phyloP scores from a whole-genome alignment of 345 rosid species.

The Lepidium aucheri region DNA sequence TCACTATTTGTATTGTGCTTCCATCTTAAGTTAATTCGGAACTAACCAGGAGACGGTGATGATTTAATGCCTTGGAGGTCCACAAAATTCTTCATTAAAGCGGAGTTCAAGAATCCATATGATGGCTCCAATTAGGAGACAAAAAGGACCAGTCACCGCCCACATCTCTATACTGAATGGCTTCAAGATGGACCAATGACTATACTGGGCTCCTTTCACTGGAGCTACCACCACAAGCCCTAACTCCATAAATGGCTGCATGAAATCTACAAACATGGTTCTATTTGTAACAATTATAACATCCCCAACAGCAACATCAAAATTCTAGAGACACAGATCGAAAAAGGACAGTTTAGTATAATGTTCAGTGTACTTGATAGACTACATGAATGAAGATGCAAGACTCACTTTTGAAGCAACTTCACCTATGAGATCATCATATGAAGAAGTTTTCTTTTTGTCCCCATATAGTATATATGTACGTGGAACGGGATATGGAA shows the following conservation, averaged over 20 bases:
- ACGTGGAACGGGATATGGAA: conserved; percentile 77
- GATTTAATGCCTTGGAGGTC: conserved; percentile 78
- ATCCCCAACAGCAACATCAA: conserved; percentile 86
- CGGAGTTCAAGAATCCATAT: conserved; percentile 98
- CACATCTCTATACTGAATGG: conserved; percentile 86
- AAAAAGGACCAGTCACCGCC: conserved; percentile 70
- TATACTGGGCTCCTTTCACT: conserved; percentile 56
- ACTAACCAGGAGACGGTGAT: conserved; percentile 76
- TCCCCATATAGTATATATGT: conserved; percentile 53
- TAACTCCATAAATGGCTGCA: conserved; percentile 82
- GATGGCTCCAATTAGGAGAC: conserved; percentile 78
- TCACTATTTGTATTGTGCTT: not conserved
- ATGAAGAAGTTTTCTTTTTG: conserved; percentile 54
- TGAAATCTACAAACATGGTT: conserved; percentile 77
- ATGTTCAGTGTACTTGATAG: not conserved
- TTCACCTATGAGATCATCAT: conserved; percentile 44
- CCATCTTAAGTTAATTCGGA: not conserved
- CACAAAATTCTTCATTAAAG: conserved; percentile 71
- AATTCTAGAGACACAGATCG: conserved; percentile 40
- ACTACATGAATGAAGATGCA: not conserved
- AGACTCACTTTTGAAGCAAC: conserved; percentile 66
- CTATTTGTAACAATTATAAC: conserved; percentile 62
- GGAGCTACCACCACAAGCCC: conserved; percentile 84
- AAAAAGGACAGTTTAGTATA: not conserved
- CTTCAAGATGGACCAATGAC: conserved; percentile 91